Conservation (phyloP, 805 yeast genomes). For the Ogataea paradorogensis region DNA sequence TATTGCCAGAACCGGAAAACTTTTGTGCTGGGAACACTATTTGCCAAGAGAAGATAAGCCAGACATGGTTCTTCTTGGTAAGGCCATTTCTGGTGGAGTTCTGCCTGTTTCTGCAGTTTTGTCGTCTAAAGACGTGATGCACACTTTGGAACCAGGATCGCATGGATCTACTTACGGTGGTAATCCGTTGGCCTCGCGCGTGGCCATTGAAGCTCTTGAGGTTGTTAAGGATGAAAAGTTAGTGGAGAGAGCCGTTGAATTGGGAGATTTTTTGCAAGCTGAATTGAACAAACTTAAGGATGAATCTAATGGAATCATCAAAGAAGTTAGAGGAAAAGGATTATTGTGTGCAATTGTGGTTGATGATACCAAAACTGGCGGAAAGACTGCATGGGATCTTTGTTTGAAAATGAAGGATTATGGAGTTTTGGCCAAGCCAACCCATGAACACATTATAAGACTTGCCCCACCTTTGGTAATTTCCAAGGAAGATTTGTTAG, state of each 20-base stretch:
- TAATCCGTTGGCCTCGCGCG: slow-evolving; percentile 90
- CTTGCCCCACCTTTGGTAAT: slow-evolving; percentile 95
- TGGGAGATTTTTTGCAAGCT: slow-evolving; percentile 67
- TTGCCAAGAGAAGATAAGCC: slow-evolving; percentile 70
- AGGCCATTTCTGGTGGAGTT: slow-evolving; percentile 95
- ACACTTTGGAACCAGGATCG: slow-evolving; percentile 86
- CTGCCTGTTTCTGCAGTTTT: slow-evolving; percentile 89
- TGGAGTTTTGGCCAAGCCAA: slow-evolving; percentile 94
- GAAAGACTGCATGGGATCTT: slow-evolving; percentile 94
- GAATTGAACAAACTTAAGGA: slow-evolving; percentile 53
- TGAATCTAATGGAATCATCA: slow-evolving; percentile 51
- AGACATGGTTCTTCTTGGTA: slow-evolving; percentile 85
- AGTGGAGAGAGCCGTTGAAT: slow-evolving; percentile 67
- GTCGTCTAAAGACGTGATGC: slow-evolving; percentile 87
- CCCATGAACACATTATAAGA: slow-evolving; percentile 93
- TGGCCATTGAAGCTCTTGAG: slow-evolving; percentile 88
- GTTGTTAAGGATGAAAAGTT: slow-evolving; percentile 86
- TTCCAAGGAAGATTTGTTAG: slow-evolving; percentile 76
- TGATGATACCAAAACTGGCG: slow-evolving; percentile 77
- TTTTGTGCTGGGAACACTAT: slow-evolving; percentile 84
- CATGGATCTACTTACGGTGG: slow-evolving; percentile 99
- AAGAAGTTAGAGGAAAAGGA: slow-evolving; percentile 80
- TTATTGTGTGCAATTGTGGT: slow-evolving; percentile 87
- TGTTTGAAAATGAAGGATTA: slow-evolving; percentile 83
- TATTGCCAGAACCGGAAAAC: slow-evolving; percentile 93